Evolutionary conservation across 352 stramenopile genomes (phyloP), one percentile per base, ranked within the genome.

Genomic region (Saprolegnia parasitica): DNA sequence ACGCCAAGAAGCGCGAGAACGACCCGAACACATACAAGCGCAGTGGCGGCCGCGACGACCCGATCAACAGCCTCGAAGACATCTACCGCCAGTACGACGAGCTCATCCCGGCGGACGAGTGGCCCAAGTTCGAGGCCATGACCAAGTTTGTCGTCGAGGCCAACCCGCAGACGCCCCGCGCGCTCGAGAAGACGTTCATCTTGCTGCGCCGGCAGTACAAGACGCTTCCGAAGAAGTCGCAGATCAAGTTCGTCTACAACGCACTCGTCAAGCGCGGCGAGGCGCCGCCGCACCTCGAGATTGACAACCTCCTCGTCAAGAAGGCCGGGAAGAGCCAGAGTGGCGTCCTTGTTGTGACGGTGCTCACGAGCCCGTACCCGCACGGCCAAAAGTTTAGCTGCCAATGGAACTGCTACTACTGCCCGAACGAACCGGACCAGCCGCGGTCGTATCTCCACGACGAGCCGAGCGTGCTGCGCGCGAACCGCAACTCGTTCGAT

Each of bases 321-420:
- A 96, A 96, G 74, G 87, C 85, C 6, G 79, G 90, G 71, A 96
- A 96, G 73, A 94, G 84, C 70, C 88, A 93, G 70, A 95, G 85
- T 32, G 91, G 91, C 35, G 91, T 98, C 40, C 77, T 98, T 18
- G 89, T 97, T 5, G 79, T 98, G 54, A 98, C 91, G 15, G 90
- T 98, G 67, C 80, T 98, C 47, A 98, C 91, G 50, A 96, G 85
- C 71, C 91, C 91, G 60, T 96, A 97, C 74, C 89, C 91, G 42
- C 94, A 90, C 73, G 74, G 73, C 45, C 91, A 98, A 76, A 81
- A 80, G 26, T 98, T 98, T 64, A 95, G 83, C 67, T 98, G 91
- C 74, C 89, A 98, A 76, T 97, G 92, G 89, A 98, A 98, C 71
- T 98, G 92, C 76, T 97, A 97, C 82, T 98, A 98, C 74, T 98